Evolutionary conservation across 768 basidiomycete genomes (phyloP), one percentile per base, ranked within the genome.

Genomic region (Clitopilus passeckerianus): DNA sequence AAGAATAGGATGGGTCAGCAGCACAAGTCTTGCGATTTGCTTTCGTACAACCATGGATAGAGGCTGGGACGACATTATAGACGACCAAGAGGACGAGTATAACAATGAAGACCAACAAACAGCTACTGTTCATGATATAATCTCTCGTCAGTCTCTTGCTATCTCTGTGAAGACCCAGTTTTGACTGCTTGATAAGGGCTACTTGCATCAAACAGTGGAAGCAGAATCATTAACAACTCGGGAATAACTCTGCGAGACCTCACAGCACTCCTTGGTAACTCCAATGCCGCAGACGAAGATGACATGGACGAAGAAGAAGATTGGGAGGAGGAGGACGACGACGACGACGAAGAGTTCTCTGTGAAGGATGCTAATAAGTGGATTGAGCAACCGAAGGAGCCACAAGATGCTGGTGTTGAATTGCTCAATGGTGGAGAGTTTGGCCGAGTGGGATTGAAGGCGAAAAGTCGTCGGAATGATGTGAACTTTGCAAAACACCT

Each of bases 371-470:
- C 60, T 6, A n/a, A 37, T 22, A 30, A 62, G 44, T 75, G 72
- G 72, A 72, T 66, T 64, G 70, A 67, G 62, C 68, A 70, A 46
- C 76, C 80, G 22, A 83, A 71, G 18, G 80, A 87, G 59, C 89
- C 91, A 6, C 82, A 87, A 69, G 65, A 81, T 55, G 77, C 74
- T 33, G 93, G 93, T 1, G 65, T 86, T 15, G 76, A 82, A 43
- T 77, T 96, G 12, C 77, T 92, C 9, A 80, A 81, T 63, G 80
- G 86, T 64, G 93, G 93, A 52, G 90, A 94, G 57, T 96, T 94
- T 70, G 93, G 93, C 16, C 73, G 82, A 59, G 76, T 91, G 34
- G 74, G 76, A 34, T 71, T 76, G 57, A 86, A 86, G 67, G 67
- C 79, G 14, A 76, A 72, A 61, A 71, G 74, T 33, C 74, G 76